Evolutionary conservation across 768 basidiomycete genomes (phyloP), one percentile per base, ranked within the genome.

Genomic region (Mycena leptocephala): DNA sequence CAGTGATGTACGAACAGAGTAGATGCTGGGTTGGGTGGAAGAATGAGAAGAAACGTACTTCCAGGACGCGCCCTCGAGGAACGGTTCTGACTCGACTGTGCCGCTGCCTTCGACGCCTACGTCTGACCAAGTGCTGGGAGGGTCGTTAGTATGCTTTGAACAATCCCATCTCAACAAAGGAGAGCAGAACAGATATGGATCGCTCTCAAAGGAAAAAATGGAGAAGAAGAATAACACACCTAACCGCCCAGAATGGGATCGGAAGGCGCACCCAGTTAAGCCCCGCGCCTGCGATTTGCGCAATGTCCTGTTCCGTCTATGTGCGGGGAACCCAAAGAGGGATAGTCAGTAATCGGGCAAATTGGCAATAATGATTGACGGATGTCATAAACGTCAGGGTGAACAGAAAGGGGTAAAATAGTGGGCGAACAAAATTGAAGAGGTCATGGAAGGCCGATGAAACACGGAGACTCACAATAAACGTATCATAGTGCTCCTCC

Each of bases 401-500:
- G 11, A 56, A 32, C 28, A 20, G 55, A 56, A 51, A 24, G n/a
- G 48, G 9, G 43, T 7, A 46, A n/a, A n/a, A n/a, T n/a, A n/a
- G n/a, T n/a, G 35, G 13, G 35, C 13, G 13, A 37, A 13, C 6
- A 13, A 37, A 37, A 37, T 37, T 6, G 35, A 37, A 13, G 35
- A 13, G 13, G 13, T 37, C 35, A 37, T 37, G 18, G 41, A 18
- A 43, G 18, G 41, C 10, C 18, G 18, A 18, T 5, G 24, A 30
- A 26, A 22, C 3, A 48, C 5, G 22, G 53, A 66, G 14, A 81
- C 80, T 22, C 76, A 82, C 74, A 78, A 82, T 56, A 53, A 82
- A 58, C 71, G 94, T 95, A 61, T 90, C 88, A 82, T 97, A 97
- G 83, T 97, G 96, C 43, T 93, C 86, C 81, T 94, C 93, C 76